Conservation (phyloP, 805 yeast genomes). For the Teunomyces cretensis region DNA sequence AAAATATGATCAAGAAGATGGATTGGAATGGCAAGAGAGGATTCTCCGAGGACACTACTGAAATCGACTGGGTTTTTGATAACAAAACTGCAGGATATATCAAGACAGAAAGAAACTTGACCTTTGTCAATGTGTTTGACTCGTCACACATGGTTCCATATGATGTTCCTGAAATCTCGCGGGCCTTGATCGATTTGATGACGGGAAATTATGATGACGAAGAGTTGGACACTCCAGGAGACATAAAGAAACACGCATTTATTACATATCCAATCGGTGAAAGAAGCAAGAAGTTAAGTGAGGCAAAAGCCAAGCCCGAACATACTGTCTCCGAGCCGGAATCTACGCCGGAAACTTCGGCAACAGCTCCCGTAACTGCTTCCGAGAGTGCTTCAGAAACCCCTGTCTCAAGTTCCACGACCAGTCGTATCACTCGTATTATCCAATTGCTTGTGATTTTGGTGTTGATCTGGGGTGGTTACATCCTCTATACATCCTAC, state of each 20-base stretch:
- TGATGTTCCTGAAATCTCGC: constrained; percentile 67
- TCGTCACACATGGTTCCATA: constrained; percentile 95
- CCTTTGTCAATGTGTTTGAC: constrained; percentile 69
- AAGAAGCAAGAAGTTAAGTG: constrained; percentile 10
- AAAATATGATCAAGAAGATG: constrained; percentile 59
- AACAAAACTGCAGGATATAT: constrained; percentile 38
- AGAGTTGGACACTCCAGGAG: constrained; percentile 12
- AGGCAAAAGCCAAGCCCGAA: not conserved
- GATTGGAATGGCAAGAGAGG: constrained; percentile 63
- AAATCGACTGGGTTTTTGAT: constrained; percentile 46
- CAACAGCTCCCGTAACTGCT: not conserved
- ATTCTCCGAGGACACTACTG: constrained; percentile 32
- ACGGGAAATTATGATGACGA: constrained; percentile 28
- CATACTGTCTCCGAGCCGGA: not conserved
- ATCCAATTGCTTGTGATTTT: constrained; percentile 40
- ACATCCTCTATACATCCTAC: constrained; percentile 37
- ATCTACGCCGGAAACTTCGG: not conserved
- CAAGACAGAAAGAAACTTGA: constrained; percentile 61
- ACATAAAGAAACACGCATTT: constrained; percentile 17
- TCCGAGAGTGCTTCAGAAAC: not conserved
- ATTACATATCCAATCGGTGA: constrained; percentile 32
- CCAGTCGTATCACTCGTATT: constrained; percentile 32
- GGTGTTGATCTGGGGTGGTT: constrained; percentile 41
- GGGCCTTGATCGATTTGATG: constrained; percentile 65
- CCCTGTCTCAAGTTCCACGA: constrained; percentile 4